Conservation (phyloP, 2,329 filamentous ascomycete species). For the Fusarium newnesense region DNA sequence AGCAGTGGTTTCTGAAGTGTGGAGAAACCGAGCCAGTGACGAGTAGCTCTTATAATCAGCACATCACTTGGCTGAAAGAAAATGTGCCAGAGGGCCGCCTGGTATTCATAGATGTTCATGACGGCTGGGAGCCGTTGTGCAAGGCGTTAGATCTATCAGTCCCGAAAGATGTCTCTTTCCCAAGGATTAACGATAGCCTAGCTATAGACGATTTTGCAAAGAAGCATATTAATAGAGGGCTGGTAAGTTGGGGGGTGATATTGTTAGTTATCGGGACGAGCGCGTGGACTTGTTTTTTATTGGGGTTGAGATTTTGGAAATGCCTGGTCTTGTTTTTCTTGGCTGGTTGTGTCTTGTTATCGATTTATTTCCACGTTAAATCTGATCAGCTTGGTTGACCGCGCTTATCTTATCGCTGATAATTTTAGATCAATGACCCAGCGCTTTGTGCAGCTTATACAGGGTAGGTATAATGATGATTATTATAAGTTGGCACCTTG, state of each 20-base stretch:
- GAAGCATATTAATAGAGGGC: background rate
- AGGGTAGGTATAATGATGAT: no score
- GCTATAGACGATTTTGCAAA: background rate
- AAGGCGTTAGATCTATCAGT: background rate
- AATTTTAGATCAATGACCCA: no score
- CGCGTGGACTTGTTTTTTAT: no score
- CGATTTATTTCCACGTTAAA: no score
- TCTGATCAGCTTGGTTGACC: no score
- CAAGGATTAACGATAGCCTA: background rate
- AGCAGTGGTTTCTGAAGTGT: background rate
- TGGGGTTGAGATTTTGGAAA: no score
- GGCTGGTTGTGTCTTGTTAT: no score
- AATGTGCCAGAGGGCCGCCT: background rate
- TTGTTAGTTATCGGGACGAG: rapidly evolving
- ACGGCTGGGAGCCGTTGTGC: background rate
- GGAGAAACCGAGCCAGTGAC: background rate
- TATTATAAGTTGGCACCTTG: no score
- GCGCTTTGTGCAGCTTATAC: no score
- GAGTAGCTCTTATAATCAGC: background rate
- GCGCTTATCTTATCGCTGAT: no score
- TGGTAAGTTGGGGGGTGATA: background rate
- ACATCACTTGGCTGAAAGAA: background rate
- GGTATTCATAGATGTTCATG: background rate
- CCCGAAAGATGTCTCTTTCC: background rate
- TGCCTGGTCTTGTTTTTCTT: no score